Evolutionary conservation across 441 rosid species (phyloP), one percentile per base, ranked within the genome.

Genomic region (Oxalis stricta): DNA sequence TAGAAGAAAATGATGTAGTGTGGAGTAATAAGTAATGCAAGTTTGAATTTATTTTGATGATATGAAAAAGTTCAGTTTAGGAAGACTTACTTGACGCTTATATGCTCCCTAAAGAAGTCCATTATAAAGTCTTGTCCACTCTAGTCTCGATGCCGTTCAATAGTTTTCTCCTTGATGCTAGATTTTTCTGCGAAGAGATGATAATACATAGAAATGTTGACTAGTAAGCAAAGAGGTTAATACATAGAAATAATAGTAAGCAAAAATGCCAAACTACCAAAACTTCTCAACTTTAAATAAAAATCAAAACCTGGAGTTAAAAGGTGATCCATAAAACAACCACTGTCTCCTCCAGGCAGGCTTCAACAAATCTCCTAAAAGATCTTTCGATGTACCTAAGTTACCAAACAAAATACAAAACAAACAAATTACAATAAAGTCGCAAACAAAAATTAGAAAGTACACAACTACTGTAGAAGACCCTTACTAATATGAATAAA

Each of bases 91-190:
- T 36, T 60, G 53, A 78, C 83, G 41, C 69, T 92, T 46, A 92
- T 76, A 63, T 86, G 87, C 63, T 92, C 99, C 61, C 89, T 74
- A 63, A 92, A 92, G 62, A 82, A 92, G 55, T 92, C 97, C 84
- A 76, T 79, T 41, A 92, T 82, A 66, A 76, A 84, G 68, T 92
- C 99, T 62, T 92, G n/a, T n/a, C n/a, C 99, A 43, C n/a, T 92
- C 99, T 2, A 84, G 74, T 59, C 89, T 79, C 97, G 84, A 84
- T 52, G n/a, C n/a, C 95, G 74, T 41, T 87, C 97, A 49, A 92
- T 84, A n/a, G 99, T 92, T 59, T 82, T 95, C 65, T 92, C 97
- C 73, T 87, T 84, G 57, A 87, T 76, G 70, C n/a, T 79, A 70
- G 68, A n/a, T 76, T 84, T 76, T 66, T 87, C 95, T 92, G 55